A percentile compares a stretch with the other conserved stretches of the same genome.
Evolutionary conservation across 1,139 yeast genomes (phyloP).

Genomic region (Hemisphaericaspora subhashii): DNA sequence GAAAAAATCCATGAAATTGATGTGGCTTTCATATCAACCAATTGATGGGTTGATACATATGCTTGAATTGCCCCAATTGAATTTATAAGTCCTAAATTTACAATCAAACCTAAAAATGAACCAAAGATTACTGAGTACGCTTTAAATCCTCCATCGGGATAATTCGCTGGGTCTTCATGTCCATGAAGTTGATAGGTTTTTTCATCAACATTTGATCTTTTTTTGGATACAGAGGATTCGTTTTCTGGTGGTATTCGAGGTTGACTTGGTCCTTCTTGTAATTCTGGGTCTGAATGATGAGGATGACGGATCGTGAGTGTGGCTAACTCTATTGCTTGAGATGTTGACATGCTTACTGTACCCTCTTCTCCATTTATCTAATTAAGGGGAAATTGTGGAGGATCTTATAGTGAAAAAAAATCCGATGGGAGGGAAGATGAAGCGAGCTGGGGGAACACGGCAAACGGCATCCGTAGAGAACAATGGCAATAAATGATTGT

Average conservation of each 20-base stretch:
- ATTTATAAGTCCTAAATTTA: constrained; percentile 61
- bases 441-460: too few relatives aligned
- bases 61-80: constrained; percentile 68
- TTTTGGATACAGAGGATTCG: neutral
- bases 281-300: neutral
- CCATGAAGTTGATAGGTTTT: neutral
- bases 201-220: neutral
- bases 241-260: neutral
- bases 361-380: too few relatives aligned
- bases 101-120: constrained; percentile 56
- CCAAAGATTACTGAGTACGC: constrained; percentile 68
- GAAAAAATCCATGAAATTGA: constrained; percentile 69
- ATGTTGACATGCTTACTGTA: too few relatives aligned
- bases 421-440: too few relatives aligned
- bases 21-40: constrained; percentile 42
- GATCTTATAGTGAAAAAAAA: too few relatives aligned
- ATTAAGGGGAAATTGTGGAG: too few relatives aligned
- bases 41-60: constrained; percentile 54
- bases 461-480: too few relatives aligned
- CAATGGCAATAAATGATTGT: too few relatives aligned
- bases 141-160: constrained; percentile 64
- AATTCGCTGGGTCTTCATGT: constrained; percentile 18
- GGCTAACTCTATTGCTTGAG: neutral
- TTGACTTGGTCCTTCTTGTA: neutral
- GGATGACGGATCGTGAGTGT: neutral